Evolutionary conservation across 202 grass and related monocot genomes (phyloP).

Genomic region (Brachypodium distachyon): DNA sequence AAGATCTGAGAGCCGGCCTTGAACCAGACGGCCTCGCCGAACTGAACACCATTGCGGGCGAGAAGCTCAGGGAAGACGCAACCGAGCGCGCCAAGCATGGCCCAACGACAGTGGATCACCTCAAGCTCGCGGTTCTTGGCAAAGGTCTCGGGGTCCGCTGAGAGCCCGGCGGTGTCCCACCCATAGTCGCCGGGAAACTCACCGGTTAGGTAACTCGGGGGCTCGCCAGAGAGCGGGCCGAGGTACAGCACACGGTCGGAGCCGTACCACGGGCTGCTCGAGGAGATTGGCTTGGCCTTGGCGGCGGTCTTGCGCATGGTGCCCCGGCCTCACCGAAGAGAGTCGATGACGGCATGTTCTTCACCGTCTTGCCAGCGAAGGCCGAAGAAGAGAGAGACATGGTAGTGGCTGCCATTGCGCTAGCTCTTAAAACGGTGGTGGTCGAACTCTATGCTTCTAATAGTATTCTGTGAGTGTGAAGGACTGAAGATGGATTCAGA

Average conservation of each 20-base stretch:
- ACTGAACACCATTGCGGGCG: slow-evolving; percentile 31
- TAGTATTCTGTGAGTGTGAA: no score
- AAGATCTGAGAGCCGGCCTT: background rate
- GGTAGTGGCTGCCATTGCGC: slow-evolving; percentile 26
- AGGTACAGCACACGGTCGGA: slow-evolving; percentile 38
- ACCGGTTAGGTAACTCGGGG: slow-evolving; percentile 45
- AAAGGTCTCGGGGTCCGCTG: slow-evolving; percentile 58
- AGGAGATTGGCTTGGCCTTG: slow-evolving; percentile 32
- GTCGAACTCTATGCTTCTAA: no score
- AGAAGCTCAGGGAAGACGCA: slow-evolving; percentile 70
- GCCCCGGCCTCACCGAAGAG: slow-evolving; percentile 29
- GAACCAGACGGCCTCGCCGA: background rate
- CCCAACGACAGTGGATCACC: slow-evolving; percentile 56
- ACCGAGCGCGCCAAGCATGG: slow-evolving; percentile 52
- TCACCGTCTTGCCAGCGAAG: slow-evolving; percentile 36
- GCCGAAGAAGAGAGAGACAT: slow-evolving; percentile 40
- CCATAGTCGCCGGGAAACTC: slow-evolving; percentile 76
- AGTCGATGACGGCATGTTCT: background rate
- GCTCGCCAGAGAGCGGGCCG: background rate
- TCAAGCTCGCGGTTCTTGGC: slow-evolving; percentile 65
- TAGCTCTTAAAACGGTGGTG: no score
- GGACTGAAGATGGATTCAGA: no score
- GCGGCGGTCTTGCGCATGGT: background rate
- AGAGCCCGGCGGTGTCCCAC: slow-evolving; percentile 58
- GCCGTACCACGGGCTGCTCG: slow-evolving; percentile 64